Base-by-base conservation (phyloP, 1,139 yeast genomes). In the Wickerhamomyces sp. region DNA sequence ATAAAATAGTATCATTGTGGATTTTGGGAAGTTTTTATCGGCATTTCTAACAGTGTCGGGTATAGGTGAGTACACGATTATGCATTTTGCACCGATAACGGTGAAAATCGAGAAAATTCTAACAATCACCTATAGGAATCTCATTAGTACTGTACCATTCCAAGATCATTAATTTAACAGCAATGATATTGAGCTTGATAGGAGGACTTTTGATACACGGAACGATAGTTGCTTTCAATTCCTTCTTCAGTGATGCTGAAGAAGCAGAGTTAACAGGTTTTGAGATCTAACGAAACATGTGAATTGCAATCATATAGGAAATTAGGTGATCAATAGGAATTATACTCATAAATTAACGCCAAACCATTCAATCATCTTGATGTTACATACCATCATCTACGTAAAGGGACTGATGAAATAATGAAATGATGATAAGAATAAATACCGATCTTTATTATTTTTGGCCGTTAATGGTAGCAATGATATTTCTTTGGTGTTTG, bases 121-220 rank as follows among this genome's bases (percentile, higher is more conserved):
- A 24, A 24, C 17, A 27, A 14, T 7, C n/a, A 6, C 12, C 15
- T 3, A 31, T 14, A 44, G 78, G 74, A 15, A 64, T 84, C 43
- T 90, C 95, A 1, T 51, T 84, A 1, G 64, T 82, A 31, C 68
- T 84, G 37, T 78, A 77, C 43, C 94, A 86, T 56, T 74, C 83
- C 28, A 71, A 70, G 44, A 66, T 81, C 17, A 70, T 87, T 48
- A 72, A 79, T 26, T 57, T 62, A 25, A 65, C 78, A 0, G 89
- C 94, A 7, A 70, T 72, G 64, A 52, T 72, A 28, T 72, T 86
- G 67, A 78, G 89, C 4, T 67, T 83, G 6, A 48, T 69, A 7
- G 96, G 95, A 1, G 95, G 95, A 3, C 49, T 67, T 1, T 65
- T 85, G 43, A 83, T 87, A 35, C 83, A 80, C 60, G 78, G 79